Percentiles rank a stretch among this genome's conserved stretches.
Evolutionary conservation across 371 early-diverging fungal genomes (phyloP).

Genomic region (Syncephalastrum contaminatum): DNA sequence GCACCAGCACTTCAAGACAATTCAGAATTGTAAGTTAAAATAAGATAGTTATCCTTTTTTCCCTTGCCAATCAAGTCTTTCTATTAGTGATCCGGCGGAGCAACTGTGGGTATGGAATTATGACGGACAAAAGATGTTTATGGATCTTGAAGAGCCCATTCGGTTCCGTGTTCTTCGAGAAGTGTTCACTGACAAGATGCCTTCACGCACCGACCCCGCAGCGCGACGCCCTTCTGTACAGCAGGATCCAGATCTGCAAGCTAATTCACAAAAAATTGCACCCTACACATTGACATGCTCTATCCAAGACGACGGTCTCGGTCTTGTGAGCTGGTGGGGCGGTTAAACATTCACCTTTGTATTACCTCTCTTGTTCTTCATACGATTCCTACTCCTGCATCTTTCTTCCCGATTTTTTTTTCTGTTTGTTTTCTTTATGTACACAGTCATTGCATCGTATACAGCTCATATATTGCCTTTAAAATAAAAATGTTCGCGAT

Average conservation of each 20-base stretch:
- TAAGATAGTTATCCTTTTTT: no score
- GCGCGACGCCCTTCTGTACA: constrained; percentile 40
- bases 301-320: constrained; percentile 72
- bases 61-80: neutral
- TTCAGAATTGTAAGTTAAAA: constrained; percentile 56
- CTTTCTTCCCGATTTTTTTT: no score
- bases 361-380: no score
- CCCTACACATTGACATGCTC: constrained; percentile 66
- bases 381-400: no score
- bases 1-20: constrained; percentile 59
- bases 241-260: constrained; percentile 49
- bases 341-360: constrained; percentile 18
- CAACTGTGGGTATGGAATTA: constrained; percentile 90
- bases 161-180: constrained; percentile 78
- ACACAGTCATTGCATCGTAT: no score
- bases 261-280: constrained; percentile 58
- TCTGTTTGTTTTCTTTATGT: no score
- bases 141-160: constrained; percentile 82
- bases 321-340: constrained; percentile 79
- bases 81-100: constrained; percentile 61
- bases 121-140: constrained; percentile 78
- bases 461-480: no score
- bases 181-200: constrained; percentile 78
- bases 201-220: constrained; percentile 43
- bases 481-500: no score